Evolutionary conservation across 1,284 basidiomycete genomes (phyloP).

Genomic region (Puccinia triticina): DNA sequence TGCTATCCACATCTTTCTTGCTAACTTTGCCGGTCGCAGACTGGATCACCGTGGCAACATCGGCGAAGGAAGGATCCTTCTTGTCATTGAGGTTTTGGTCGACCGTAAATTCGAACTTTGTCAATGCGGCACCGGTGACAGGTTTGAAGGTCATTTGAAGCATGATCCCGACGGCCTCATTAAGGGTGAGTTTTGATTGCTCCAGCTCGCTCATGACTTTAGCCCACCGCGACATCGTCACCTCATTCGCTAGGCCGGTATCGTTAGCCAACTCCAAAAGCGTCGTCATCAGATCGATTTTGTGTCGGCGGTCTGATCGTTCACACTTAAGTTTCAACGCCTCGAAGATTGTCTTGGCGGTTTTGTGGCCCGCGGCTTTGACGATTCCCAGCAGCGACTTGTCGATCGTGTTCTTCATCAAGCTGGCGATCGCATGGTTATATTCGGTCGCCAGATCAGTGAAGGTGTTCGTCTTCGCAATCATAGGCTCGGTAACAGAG

Average conservation of each 20-base stretch:
- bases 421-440: no score
- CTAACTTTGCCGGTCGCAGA: not conserved
- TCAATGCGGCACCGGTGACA: not conserved
- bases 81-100: not conserved
- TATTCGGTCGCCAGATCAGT: no score
- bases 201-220: not conserved
- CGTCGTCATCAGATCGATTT: not conserved
- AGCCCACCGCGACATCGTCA: no score
- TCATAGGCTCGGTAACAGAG: no score
- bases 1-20: not conserved
- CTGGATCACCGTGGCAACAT: not conserved
- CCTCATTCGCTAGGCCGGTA: not conserved
- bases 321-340: not conserved
- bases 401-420: no score
- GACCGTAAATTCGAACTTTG: no score
- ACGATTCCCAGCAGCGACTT: no score
- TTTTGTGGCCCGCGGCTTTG: no score
- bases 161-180: not conserved
- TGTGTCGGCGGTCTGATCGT: not conserved
- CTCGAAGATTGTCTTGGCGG: no score
- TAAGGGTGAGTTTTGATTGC: not conserved
- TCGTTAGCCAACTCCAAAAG: not conserved
- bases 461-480: no score
- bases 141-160: not conserved
- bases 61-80: not conserved